These are phyloP conservation scores for Lecanosticta acicola DNA, from an alignment of 2,329 filamentous ascomycete species.

Conservation along the genomic window DNA sequence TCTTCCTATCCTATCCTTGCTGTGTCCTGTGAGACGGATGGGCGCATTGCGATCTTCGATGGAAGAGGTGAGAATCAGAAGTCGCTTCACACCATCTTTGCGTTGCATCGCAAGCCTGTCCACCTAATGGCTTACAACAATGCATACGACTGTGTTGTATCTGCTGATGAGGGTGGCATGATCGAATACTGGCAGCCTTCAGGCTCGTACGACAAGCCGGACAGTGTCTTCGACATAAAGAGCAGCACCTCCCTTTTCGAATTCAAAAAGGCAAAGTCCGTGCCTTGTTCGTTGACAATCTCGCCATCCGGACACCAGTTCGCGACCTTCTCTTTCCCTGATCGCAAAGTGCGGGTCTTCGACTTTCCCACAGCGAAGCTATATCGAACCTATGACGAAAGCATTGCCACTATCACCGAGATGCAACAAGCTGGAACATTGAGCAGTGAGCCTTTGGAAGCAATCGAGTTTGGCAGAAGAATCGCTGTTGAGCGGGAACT, in stretches of 20 bases:
- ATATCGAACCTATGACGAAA: slow-evolving; percentile 91
- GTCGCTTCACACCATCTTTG: slow-evolving; percentile 70
- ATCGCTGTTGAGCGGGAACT: slow-evolving; percentile 82
- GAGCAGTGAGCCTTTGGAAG: slow-evolving; percentile 71
- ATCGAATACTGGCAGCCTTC: slow-evolving; percentile 90
- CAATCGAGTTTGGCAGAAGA: slow-evolving; percentile 85
- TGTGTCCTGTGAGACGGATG: slow-evolving; percentile 68
- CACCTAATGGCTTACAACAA: slow-evolving; percentile 86
- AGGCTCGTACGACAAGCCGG: slow-evolving; percentile 79
- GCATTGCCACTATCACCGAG: slow-evolving; percentile 76
- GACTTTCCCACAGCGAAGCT: slow-evolving; percentile 87
- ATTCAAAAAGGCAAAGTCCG: slow-evolving; percentile 89
- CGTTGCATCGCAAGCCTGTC: slow-evolving; percentile 76
- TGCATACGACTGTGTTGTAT: slow-evolving; percentile 81
- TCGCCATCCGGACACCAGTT: slow-evolving; percentile 84
- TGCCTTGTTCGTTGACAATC: slow-evolving; percentile 73
- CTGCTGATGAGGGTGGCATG: slow-evolving; percentile 85
- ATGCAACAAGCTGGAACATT: slow-evolving; percentile 90
- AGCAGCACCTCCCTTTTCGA: slow-evolving; percentile 92
- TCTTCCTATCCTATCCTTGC: slow-evolving; percentile 84
- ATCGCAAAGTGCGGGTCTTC: slow-evolving; percentile 87
- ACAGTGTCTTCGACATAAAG: slow-evolving; percentile 87
- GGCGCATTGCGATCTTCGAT: slow-evolving; percentile 77
- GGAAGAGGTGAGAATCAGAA: slow-evolving; percentile 74
- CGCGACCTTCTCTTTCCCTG: slow-evolving; percentile 83